Conservation (phyloP, 2,329 filamentous ascomycete species). For the Huntiella abstrusa region DNA sequence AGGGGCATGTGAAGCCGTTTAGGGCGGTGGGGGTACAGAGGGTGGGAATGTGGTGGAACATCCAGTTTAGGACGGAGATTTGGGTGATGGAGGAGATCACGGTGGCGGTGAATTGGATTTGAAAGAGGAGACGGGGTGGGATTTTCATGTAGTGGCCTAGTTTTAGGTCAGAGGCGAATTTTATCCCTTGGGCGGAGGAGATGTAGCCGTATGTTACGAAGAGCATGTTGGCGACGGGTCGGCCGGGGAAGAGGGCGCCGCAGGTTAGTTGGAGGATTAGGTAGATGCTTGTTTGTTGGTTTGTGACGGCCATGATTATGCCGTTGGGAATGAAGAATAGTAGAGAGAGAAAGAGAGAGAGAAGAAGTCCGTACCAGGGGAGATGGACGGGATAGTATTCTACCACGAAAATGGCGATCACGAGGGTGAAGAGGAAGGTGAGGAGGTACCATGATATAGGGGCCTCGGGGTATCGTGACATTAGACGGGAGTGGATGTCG, state of each 20-base stretch:
- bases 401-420: slow-evolving; percentile 65
- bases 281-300: slow-evolving; percentile 74
- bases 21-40: slow-evolving; percentile 66
- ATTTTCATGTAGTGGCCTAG: slow-evolving; percentile 81
- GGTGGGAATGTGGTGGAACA: slow-evolving; percentile 57
- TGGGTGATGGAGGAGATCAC: slow-evolving; percentile 63
- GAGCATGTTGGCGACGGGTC: slow-evolving; percentile 81
- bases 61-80: slow-evolving; percentile 76
- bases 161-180: slow-evolving; percentile 75
- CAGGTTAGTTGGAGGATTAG: slow-evolving; percentile 74
- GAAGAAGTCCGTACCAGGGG: slow-evolving; percentile 69
- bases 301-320: slow-evolving; percentile 85
- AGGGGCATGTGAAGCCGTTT: slow-evolving; percentile 74
- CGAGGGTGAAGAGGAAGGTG: slow-evolving; percentile 58
- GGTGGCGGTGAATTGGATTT: slow-evolving; percentile 60
- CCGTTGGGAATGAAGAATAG: slow-evolving; percentile 79
- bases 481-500: slow-evolving; percentile 69
- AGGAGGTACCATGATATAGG: slow-evolving; percentile 65
- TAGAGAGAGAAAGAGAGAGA: slow-evolving; percentile 60
- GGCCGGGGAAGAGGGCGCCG: slow-evolving; percentile 63
- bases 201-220: slow-evolving; percentile 87
- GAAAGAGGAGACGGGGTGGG: slow-evolving; percentile 57
- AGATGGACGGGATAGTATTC: slow-evolving; percentile 71
- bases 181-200: slow-evolving; percentile 72
- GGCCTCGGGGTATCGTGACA: slow-evolving; percentile 66